Conservation (phyloP, 768 basidiomycete species). For the Suillus tomentosus region DNA sequence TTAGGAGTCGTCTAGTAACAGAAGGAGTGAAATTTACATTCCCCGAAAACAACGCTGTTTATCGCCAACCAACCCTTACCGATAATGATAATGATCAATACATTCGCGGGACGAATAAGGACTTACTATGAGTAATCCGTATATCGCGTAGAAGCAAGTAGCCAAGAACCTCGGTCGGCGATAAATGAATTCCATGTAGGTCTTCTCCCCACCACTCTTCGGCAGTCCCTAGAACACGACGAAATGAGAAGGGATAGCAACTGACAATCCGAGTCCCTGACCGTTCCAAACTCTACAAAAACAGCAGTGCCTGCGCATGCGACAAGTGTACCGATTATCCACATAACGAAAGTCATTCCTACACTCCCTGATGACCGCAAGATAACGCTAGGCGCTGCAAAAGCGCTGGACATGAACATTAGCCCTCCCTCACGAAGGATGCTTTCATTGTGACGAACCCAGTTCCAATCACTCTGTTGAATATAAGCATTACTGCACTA, state of each 20-base stretch:
- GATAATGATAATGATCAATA: neutral
- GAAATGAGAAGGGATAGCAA: neutral
- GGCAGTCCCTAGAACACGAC: conserved; percentile 55
- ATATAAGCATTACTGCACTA: conserved; percentile 66
- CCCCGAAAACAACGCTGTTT: conserved; percentile 67
- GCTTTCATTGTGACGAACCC: conserved; percentile 43
- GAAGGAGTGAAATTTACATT: conserved; percentile 49
- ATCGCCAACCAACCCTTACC: conserved; percentile 58
- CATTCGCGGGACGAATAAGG: neutral
- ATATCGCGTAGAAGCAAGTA: conserved; percentile 60
- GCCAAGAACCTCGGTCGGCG: conserved; percentile 59
- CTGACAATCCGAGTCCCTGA: conserved; percentile 29
- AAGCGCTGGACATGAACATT: conserved; percentile 49
- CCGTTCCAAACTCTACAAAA: conserved; percentile 76
- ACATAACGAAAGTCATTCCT: conserved; percentile 67
- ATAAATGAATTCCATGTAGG: conserved; percentile 74
- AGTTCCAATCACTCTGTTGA: conserved; percentile 76
- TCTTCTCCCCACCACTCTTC: conserved; percentile 74
- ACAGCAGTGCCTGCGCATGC: conserved; percentile 69
- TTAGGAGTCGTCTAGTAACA: neutral
- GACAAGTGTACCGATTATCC: conserved; percentile 66
- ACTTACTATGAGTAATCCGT: conserved; percentile 58
- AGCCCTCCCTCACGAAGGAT: neutral
- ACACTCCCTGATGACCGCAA: conserved; percentile 69
- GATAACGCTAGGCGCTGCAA: conserved; percentile 69